These are phyloP conservation scores for Alternaria tenuissima DNA, from an alignment of 2,329 filamentous ascomycete species.

Conservation along the genomic window DNA sequence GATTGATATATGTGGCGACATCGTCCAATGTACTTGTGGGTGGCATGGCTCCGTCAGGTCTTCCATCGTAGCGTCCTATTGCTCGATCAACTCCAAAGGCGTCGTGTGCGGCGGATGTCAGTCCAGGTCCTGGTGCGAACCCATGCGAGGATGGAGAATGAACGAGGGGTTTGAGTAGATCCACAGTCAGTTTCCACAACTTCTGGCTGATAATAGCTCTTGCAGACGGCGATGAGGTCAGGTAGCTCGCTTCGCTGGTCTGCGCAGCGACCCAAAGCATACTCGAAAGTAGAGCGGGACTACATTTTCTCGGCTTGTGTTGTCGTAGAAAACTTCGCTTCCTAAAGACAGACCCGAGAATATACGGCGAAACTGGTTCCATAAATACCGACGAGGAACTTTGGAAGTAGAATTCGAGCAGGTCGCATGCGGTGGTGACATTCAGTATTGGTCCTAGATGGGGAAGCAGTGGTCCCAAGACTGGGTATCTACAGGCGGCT, in stretches of 20 bases:
- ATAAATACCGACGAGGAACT: conserved; percentile 87
- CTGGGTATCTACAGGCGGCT: conserved; percentile 72
- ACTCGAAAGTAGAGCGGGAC: conserved; percentile 84
- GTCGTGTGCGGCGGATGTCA: conserved; percentile 79
- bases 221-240: conserved; percentile 82
- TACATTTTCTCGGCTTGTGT: conserved; percentile 80
- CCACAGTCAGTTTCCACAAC: conserved; percentile 83
- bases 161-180: conserved; percentile 85
- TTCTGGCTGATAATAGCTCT: conserved; percentile 86
- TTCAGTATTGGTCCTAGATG: conserved; percentile 83
- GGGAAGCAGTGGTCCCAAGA: conserved; percentile 81
- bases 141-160: conserved; percentile 71
- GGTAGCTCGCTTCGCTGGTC: conserved; percentile 84
- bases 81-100: conserved; percentile 77
- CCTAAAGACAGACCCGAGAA: conserved; percentile 86
- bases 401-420: conserved; percentile 89
- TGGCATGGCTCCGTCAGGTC: conserved; percentile 56
- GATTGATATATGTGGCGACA: conserved; percentile 87
- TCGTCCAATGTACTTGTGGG: conserved; percentile 79
- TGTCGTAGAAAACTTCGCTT: conserved; percentile 87
- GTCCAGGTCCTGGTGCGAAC: conserved; percentile 61
- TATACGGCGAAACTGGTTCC: conserved; percentile 88
- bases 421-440: conserved; percentile 81
- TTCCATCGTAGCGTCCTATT: conserved; percentile 58
- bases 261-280: conserved; percentile 97